Conservation (phyloP, 208 protist species). For the Willaertia magna region DNA sequence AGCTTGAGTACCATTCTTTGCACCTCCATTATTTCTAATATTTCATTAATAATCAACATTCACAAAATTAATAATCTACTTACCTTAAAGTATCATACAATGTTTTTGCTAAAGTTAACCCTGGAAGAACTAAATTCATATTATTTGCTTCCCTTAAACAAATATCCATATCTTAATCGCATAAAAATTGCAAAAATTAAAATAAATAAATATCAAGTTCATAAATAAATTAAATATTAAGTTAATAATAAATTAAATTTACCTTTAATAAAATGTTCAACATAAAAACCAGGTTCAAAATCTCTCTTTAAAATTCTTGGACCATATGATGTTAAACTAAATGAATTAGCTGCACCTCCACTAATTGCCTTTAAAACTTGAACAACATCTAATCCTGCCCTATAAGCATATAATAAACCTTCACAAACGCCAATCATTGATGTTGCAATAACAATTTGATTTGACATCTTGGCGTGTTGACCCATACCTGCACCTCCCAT, state of each 20-base stretch:
- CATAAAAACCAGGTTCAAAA: conserved; percentile 81
- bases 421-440: conserved; percentile 83
- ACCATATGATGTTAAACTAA: conserved; percentile 71
- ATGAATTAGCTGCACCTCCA: conserved; percentile 74
- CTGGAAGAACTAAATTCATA: conserved; percentile 66
- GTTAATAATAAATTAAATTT: conserved; percentile 18
- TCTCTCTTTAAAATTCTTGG: conserved; percentile 74
- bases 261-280: conserved; percentile 79
- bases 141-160: conserved; percentile 67
- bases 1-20: conserved; percentile 74
- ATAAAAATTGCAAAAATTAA: conserved; percentile 70
- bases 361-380: not conserved
- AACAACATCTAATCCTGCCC: conserved; percentile 11
- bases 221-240: conserved; percentile 23
- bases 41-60: not conserved
- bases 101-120: conserved; percentile 66
- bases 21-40: conserved; percentile 52
- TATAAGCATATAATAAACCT: conserved; percentile 20
- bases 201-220: not conserved
- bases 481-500: conserved; percentile 66
- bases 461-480: conserved; percentile 86
- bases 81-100: conserved; percentile 70
- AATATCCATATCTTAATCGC: conserved; percentile 79
- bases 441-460: conserved; percentile 82
- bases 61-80: not conserved